A percentile compares a stretch with the other conserved stretches of the same genome.
These are phyloP conservation scores for Proliferodiscus dingleyae DNA, from an alignment of 2,329 filamentous ascomycete species.

Conservation along the genomic window DNA sequence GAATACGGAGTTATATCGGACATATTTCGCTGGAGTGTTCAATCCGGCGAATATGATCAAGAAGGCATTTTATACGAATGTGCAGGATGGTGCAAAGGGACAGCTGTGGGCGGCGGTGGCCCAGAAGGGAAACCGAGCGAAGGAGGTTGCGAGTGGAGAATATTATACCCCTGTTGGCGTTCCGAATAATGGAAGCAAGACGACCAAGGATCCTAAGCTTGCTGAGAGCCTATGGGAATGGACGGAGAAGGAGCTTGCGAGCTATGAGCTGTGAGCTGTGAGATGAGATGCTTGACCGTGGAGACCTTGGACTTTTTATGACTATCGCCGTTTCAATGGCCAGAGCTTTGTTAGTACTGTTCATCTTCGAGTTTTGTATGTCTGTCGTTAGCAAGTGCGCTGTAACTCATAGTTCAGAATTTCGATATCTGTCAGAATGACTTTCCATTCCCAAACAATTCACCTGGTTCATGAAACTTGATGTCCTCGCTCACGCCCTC, in stretches of 20 bases:
- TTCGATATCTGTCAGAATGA: too few species aligned
- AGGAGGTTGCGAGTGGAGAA: slow-evolving; percentile 28
- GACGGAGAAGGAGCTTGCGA: slow-evolving; percentile 29
- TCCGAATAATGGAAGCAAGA: slow-evolving; percentile 17
- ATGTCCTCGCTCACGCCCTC: too few species aligned
- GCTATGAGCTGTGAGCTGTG: slow-evolving; percentile 1
- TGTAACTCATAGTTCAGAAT: too few species aligned
- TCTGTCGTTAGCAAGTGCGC: too few species aligned
- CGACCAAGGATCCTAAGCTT: slow-evolving; percentile 24
- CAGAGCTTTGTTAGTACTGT: too few species aligned
- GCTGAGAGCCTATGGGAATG: slow-evolving; percentile 32
- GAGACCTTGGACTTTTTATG: too few species aligned
- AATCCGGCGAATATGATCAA: not conserved
- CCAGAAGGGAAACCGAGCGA: slow-evolving; percentile 15
- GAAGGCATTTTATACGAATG: slow-evolving; percentile 6
- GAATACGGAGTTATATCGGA: slow-evolving; percentile 6
- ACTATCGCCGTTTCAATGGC: too few species aligned
- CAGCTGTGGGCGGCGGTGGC: slow-evolving; percentile 38
- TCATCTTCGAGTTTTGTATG: too few species aligned
- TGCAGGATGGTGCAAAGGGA: slow-evolving; percentile 35
- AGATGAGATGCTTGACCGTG: too few species aligned
- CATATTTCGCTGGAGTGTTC: not conserved
- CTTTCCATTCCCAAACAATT: too few species aligned
- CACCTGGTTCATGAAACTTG: too few species aligned
- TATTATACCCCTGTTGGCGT: slow-evolving; percentile 34